Evolutionary conservation across 768 basidiomycete genomes (phyloP), one percentile per base, ranked within the genome.

Genomic region (Podaxis rugospora): DNA sequence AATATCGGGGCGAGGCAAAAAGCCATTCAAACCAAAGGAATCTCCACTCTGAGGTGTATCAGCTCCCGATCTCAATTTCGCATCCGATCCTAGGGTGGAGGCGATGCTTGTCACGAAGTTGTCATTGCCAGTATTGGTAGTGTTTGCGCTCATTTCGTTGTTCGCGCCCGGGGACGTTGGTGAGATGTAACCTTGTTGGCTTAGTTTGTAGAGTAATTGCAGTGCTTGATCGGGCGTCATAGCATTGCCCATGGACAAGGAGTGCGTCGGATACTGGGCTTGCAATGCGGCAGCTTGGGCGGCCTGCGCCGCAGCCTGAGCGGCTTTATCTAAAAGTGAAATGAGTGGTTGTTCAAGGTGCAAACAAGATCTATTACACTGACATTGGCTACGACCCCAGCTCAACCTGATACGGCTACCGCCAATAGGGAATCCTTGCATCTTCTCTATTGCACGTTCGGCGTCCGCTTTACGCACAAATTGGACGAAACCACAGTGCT

Each of bases 401-500:
- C 91, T 93, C 64, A 96, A 75, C 37, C 95, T 83, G 65, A 97
- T 94, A 67, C 92, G 81, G 64, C 93, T 93, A 14, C 95, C 95
- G 36, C 92, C 93, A 65, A 97, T 88, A 3, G 93, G 93, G 71
- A 95, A 96, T 25, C 93, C 94, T 77, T 96, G 94, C 94, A 96
- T 95, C 75, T 92, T 93, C 75, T 94, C 91, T 63, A 97, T 97
- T 7, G 94, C 93, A 39, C 84, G 81, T 72, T 95, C 93, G 10
- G 95, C 95, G 73, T 97, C 95, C 9, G 84, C 85, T 73, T 96
- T 94, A 65, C 88, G 83, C 27, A 96, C 91, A 67, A 93, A 97
- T 74, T 97, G 95, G 49, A 97, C 95, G 68, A 97, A 97, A 1
- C 95, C 95, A 67, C 95, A 97, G 65, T 95, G 92, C 69, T 96